phyloP scores from a whole-genome alignment of 179 eudicot genomes.

The Dionaea muscipula region DNA sequence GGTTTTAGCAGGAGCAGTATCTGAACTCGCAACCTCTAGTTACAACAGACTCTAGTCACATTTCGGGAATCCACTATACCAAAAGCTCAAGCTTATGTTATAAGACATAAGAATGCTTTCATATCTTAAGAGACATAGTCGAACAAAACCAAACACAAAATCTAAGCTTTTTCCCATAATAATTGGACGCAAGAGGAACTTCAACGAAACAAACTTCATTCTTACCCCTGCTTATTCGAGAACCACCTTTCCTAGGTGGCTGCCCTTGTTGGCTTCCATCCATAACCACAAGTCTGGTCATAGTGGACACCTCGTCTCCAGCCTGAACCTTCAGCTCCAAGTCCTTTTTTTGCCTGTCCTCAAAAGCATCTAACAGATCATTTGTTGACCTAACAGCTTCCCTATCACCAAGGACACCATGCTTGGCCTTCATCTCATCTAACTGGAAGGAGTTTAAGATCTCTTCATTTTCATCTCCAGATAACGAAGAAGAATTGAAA shows the following conservation, averaged over 20 bases:
- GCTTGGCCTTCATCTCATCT: slow-evolving; percentile 19
- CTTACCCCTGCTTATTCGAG: slow-evolving; percentile 49
- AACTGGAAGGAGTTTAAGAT: slow-evolving; percentile 18
- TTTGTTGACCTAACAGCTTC: slow-evolving; percentile 18
- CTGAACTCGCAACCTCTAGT: too few relatives aligned
- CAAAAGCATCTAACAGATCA: slow-evolving; percentile 19
- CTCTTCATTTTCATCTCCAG: slow-evolving; percentile 20
- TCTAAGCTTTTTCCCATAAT: background rate
- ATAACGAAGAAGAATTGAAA: slow-evolving; percentile 12
- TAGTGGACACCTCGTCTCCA: slow-evolving; percentile 27
- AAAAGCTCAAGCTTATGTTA: too few relatives aligned
- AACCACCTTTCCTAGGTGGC: slow-evolving; percentile 25
- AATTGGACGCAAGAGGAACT: background rate
- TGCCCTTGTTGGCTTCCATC: slow-evolving; percentile 27
- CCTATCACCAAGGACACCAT: slow-evolving; percentile 15
- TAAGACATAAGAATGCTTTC: too few relatives aligned
- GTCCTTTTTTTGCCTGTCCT: slow-evolving; percentile 20
- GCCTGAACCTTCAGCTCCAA: slow-evolving; percentile 22
- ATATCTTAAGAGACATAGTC: too few relatives aligned
- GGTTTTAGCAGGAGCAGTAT: too few relatives aligned
- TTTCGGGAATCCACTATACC: too few relatives aligned
- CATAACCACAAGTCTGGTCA: slow-evolving; percentile 29
- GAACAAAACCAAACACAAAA: too few relatives aligned
- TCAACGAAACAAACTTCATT: slow-evolving; percentile 7
- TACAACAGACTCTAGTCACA: too few relatives aligned